Evolutionary conservation across 768 basidiomycete genomes (phyloP).

Genomic region (Coprinellus micaceus): DNA sequence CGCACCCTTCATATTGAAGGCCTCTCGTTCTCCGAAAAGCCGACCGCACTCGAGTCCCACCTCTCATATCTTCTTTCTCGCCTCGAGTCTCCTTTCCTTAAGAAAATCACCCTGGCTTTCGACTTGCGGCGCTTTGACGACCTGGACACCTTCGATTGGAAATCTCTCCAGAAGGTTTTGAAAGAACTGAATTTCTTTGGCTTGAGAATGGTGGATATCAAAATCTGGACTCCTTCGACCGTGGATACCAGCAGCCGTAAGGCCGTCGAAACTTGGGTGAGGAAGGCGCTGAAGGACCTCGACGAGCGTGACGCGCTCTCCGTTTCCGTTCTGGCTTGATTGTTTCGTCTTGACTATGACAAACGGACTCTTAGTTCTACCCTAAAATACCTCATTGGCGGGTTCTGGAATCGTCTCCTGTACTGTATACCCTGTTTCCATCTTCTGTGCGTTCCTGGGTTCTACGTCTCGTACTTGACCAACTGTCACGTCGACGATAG

Average conservation of each 20-base stretch:
- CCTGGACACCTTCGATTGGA: constrained; percentile 16
- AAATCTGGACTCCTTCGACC: not conserved
- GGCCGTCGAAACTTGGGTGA: constrained; percentile 4
- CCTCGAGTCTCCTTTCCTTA: constrained; percentile 26
- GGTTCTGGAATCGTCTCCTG: too few species aligned
- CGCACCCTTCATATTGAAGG: constrained; percentile 18
- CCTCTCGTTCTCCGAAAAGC: constrained; percentile 9
- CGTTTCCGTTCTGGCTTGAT: not conserved
- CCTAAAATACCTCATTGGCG: too few species aligned
- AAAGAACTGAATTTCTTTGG: constrained; percentile 23
- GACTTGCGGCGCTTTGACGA: constrained; percentile 1
- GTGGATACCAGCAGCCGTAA: not conserved
- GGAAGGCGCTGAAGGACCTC: constrained; percentile 8
- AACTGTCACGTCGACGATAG: too few species aligned
- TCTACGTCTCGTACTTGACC: too few species aligned
- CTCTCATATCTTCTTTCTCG: constrained; percentile 17
- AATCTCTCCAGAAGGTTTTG: constrained; percentile 17
- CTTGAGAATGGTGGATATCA: constrained; percentile 13
- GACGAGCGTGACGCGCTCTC: constrained; percentile 6
- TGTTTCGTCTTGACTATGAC: not conserved
- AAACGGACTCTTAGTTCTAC: too few species aligned
- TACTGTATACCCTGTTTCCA: too few species aligned
- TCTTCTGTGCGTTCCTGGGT: too few species aligned
- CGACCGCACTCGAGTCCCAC: constrained; percentile 9
- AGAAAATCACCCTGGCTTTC: constrained; percentile 15